phyloP scores from a whole-genome alignment of 2,329 filamentous ascomycete genomes.

The Stagonosporopsis rhizophila region DNA sequence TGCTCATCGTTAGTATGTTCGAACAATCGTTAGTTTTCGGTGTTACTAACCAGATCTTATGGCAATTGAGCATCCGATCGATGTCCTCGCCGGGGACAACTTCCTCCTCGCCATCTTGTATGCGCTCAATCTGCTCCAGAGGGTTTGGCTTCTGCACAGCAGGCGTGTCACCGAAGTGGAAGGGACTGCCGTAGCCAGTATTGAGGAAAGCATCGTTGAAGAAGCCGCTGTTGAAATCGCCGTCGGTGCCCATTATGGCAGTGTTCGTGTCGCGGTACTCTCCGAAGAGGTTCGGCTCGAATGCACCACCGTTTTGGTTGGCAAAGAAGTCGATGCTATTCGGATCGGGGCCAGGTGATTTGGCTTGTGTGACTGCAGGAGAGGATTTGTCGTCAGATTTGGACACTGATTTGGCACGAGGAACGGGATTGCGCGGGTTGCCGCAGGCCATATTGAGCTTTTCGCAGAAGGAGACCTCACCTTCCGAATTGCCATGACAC shows the following conservation, averaged over 20 bases:
- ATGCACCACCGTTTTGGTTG: slow-evolving; percentile 82
- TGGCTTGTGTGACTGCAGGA: slow-evolving; percentile 46
- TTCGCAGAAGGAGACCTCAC: slow-evolving; percentile 63
- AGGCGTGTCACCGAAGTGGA: slow-evolving; percentile 67
- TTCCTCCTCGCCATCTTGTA: slow-evolving; percentile 73
- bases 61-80: slow-evolving; percentile 77
- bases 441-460: slow-evolving; percentile 64
- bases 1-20: slow-evolving; percentile 54
- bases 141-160: slow-evolving; percentile 65
- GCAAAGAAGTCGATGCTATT: slow-evolving; percentile 75
- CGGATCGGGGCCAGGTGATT: slow-evolving; percentile 41
- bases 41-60: slow-evolving; percentile 84
- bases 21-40: not conserved
- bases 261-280: slow-evolving; percentile 92
- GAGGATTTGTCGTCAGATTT: slow-evolving; percentile 51
- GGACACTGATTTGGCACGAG: slow-evolving; percentile 53
- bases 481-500: slow-evolving; percentile 59
- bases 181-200: slow-evolving; percentile 79
- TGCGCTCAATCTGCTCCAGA: slow-evolving; percentile 77
- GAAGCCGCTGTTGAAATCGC: slow-evolving; percentile 72
- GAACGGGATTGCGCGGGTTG: slow-evolving; percentile 60
- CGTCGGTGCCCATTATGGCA: slow-evolving; percentile 69
- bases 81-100: slow-evolving; percentile 66
- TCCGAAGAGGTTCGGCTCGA: slow-evolving; percentile 90
- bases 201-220: slow-evolving; percentile 80